Base-by-base conservation (phyloP, 768 basidiomycete species). In the Suillus variegatus region DNA sequence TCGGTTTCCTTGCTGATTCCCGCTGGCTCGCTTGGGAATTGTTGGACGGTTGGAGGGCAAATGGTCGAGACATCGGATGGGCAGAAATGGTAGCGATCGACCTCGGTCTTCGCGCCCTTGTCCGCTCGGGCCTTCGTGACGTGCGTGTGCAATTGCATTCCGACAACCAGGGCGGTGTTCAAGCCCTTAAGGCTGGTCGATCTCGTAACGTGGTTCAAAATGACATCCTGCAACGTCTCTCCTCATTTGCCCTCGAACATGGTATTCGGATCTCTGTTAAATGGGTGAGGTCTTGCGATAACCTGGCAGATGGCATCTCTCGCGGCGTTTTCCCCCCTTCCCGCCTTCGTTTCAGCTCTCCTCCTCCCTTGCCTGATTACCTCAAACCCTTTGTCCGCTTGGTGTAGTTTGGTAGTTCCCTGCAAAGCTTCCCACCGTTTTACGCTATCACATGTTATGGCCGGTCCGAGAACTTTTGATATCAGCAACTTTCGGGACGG, bases 81-180 rank as follows among this genome's bases (percentile, higher is more conserved):
- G 80, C 78, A 0, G 83, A 84, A 69, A 78, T 82, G 72, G 76
- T 80, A 0, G 82, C 80, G 0, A 72, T 82, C 1, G 82, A 84
- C 61, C 70, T 84, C 1, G 82, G 79, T 0, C 38, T 84, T 0
- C 73, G 72, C 1, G 72, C 77, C 2, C 47, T 80, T 9, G 68
- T 80, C 4, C 66, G 76, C 0, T 57, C 71, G 0, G 73, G 74
- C 1, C 67, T 72, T 40, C 6, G 3, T 0, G 66, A 74, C 6
- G 69, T 66, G 6, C 74, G 73, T 22, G 52, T 82, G 4, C 51
- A 65, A 0, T 62, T 85, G 1, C 73, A 74, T 7, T 83, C 80
- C 0, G 82, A 85, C 66, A 84, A 85, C 64, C 41, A 68, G 8
- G 80, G 80, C 0, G 80, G 83, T 0, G 74, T 85, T 1, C 32